phyloP scores from a whole-genome alignment of 2,329 filamentous ascomycete species.

The Penicillium verrucosum region DNA sequence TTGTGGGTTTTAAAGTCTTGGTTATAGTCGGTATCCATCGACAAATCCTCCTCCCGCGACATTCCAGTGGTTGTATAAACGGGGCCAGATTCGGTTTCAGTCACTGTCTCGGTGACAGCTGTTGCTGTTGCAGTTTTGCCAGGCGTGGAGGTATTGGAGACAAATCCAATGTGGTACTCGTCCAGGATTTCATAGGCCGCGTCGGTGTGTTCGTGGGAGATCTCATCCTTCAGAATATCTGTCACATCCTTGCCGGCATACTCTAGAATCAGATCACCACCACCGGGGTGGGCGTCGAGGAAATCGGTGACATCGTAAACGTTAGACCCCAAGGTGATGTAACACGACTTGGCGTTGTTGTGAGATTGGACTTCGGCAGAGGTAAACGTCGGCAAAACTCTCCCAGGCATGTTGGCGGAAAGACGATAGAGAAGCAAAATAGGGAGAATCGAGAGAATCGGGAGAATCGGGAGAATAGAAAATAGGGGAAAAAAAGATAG shows the following conservation, averaged over 20 bases:
- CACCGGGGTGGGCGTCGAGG: constrained; percentile 84
- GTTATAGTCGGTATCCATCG: constrained; percentile 72
- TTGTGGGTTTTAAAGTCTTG: constrained; percentile 85
- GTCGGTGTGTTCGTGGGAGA: constrained; percentile 83
- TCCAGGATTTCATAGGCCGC: constrained; percentile 94
- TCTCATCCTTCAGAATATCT: constrained; percentile 75
- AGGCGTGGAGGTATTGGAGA: constrained; percentile 58
- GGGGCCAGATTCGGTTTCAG: constrained; percentile 24
- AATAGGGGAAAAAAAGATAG: neutral
- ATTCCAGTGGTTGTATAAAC: constrained; percentile 69
- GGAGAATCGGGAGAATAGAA: neutral
- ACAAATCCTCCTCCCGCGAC: constrained; percentile 82
- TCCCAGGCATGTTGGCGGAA: constrained; percentile 64
- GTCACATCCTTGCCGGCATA: constrained; percentile 85
- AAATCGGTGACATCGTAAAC: constrained; percentile 97
- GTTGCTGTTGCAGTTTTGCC: constrained; percentile 27
- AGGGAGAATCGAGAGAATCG: neutral
- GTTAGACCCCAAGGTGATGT: constrained; percentile 82
- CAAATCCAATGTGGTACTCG: constrained; percentile 78
- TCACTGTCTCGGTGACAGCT: constrained; percentile 26
- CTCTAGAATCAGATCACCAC: constrained; percentile 80
- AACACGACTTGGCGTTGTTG: constrained; percentile 79
- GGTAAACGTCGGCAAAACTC: constrained; percentile 78
- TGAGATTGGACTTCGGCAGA: constrained; percentile 76
- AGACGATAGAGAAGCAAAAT: neutral